A percentile compares a stretch with the other conserved stretches of the same genome.
Evolutionary conservation across 305 asterid species (phyloP).

Genomic region (Fraxinus sp.): DNA sequence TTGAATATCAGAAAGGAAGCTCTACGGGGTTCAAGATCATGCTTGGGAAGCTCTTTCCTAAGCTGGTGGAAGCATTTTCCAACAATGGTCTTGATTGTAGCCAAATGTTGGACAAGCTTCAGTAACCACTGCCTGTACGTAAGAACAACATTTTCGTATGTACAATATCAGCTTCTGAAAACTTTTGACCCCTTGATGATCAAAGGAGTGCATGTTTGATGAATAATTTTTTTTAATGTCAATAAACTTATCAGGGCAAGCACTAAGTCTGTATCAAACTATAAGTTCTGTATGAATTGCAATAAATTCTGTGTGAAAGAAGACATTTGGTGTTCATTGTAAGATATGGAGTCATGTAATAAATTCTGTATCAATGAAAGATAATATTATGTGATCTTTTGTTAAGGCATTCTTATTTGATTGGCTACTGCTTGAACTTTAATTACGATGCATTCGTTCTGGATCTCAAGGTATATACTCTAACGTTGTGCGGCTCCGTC

Average conservation of each 20-base stretch:
- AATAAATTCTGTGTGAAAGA: constrained; percentile 23
- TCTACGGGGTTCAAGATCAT: constrained; percentile 50
- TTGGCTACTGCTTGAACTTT: background rate
- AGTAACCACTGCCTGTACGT: constrained; percentile 14
- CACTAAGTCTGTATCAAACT: constrained; percentile 1
- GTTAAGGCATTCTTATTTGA: background rate
- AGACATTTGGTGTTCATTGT: constrained; percentile 10
- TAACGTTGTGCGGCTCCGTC: no score
- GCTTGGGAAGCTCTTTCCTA: constrained; percentile 76
- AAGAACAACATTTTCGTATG: constrained; percentile 18
- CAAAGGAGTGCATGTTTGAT: constrained; percentile 18
- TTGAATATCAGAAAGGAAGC: constrained; percentile 49
- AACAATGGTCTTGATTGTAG: constrained; percentile 59
- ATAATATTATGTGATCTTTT: background rate
- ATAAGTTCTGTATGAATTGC: constrained; percentile 29
- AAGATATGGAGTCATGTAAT: background rate
- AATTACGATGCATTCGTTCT: background rate
- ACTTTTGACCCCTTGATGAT: background rate
- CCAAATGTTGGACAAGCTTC: constrained; percentile 33
- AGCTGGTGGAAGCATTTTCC: constrained; percentile 69
- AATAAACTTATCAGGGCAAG: constrained; percentile 11
- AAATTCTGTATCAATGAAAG: background rate
- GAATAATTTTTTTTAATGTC: constrained; percentile 10
- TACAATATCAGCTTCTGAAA: constrained; percentile 12
- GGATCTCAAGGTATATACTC: no score